Conservation (phyloP, 1,139 yeast genomes). For the Pichia terricola region DNA sequence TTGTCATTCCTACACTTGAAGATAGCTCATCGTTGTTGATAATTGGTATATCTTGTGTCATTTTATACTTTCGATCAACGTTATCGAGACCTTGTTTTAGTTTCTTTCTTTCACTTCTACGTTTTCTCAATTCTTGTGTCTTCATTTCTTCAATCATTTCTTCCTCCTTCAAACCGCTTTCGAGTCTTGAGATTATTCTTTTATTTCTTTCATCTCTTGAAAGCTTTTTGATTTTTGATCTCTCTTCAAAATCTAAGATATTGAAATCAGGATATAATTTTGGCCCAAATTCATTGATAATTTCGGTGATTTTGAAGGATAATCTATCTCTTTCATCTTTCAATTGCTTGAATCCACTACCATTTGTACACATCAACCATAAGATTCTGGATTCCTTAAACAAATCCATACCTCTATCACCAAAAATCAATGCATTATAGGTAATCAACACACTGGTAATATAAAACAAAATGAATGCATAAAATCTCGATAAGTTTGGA, state of each 20-base stretch:
- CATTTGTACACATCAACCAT: constrained; percentile 58
- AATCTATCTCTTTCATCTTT: constrained; percentile 46
- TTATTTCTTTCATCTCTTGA: constrained; percentile 34
- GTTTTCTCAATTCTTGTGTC: constrained; percentile 42
- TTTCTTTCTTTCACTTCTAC: constrained; percentile 25
- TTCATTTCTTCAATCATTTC: constrained; percentile 50
- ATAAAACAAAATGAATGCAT: constrained; percentile 41
- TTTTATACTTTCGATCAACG: constrained; percentile 12
- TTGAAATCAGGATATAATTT: constrained; percentile 71
- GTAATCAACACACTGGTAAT: constrained; percentile 60
- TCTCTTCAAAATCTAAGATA: constrained; percentile 38
- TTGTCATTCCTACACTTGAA: constrained; percentile 23
- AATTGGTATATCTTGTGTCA: constrained; percentile 22
- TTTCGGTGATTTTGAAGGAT: constrained; percentile 50
- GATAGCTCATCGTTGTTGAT: constrained; percentile 21
- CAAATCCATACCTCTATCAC: constrained; percentile 88
- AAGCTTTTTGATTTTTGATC: constrained; percentile 34
- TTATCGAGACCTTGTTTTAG: background rate
- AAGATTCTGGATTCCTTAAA: constrained; percentile 77
- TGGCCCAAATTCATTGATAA: constrained; percentile 70
- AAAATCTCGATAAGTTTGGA: constrained; percentile 18
- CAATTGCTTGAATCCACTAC: constrained; percentile 45
- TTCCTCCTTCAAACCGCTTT: constrained; percentile 34
- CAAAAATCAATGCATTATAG: constrained; percentile 78
- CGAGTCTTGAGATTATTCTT: constrained; percentile 28